Evolutionary conservation across 208 protist genomes (phyloP), one percentile per base, ranked within the genome.

Genomic region (Naegleria fowleri): DNA sequence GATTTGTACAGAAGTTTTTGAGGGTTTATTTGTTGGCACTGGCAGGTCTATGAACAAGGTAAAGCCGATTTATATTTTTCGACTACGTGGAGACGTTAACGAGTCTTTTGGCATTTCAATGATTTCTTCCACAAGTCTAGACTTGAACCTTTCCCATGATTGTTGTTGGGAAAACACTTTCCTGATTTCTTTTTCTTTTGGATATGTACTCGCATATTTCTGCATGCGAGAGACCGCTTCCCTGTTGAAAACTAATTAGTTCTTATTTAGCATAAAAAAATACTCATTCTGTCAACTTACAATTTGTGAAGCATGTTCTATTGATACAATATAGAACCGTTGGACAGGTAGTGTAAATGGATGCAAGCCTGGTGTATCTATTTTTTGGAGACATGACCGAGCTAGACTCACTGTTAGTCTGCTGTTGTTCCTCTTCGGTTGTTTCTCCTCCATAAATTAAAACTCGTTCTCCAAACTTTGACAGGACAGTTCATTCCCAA

Each of bases 111-210:
- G 55, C 22, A 29, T 67, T 13, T 67, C 55, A 13, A 86, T 22
- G 29, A 86, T 43, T 48, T 86, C 83, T 5, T 29, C 15, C 2
- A 86, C 25, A 48, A 86, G 41, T 29, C 41, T 40, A 15, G 15
- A 29, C 25, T 86, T 86, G 36, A 43, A 86, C 38, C 29, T 43
- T 48, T 86, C 16, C 83, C 83, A 86, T 43, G 9, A 6, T 29
- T 86, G 13, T 19, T 43, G 29, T 19, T 43, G 9, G 0, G 16
- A 13, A 86, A 86, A 86, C 25, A 86, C 15, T 38, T 86, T 86
- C 48, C 83, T 43, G n/a, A 86, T 86, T 48, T 86, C 36, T n/a
- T 86, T 86, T 43, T 86, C 83, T 48, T 29, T 86, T 29, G 83
- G 83, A 86, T 86, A 86, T 0, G 33, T 48, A 38, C 41, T 29